These are phyloP conservation scores for Adansonia digitata DNA, from an alignment of 345 rosid genomes.

Conservation along the genomic window DNA sequence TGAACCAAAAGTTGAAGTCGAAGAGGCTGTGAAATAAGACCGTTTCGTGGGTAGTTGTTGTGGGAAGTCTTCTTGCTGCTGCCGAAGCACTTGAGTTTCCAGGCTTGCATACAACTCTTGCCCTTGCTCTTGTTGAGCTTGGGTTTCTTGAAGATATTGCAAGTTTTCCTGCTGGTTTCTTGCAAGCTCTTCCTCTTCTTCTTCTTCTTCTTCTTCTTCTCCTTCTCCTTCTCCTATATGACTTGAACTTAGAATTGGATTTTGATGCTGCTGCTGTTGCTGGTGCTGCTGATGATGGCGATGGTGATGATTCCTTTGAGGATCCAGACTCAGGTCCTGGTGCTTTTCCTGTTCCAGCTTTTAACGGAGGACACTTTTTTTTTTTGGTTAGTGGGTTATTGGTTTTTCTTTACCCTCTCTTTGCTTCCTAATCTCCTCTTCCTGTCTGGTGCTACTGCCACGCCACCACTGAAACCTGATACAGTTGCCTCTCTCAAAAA, in stretches of 20 bases:
- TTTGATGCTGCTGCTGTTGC: slow-evolving; percentile 11
- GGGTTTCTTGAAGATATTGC: slow-evolving; percentile 19
- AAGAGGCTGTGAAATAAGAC: slow-evolving; percentile 24
- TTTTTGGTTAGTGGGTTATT: slow-evolving; percentile 17
- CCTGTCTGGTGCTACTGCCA: slow-evolving; percentile 43
- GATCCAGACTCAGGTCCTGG: slow-evolving; percentile 50
- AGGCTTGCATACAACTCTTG: slow-evolving; percentile 27
- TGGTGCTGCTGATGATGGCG: slow-evolving; percentile 31
- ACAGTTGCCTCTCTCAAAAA: slow-evolving; percentile 33
- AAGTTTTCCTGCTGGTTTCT: slow-evolving; percentile 10
- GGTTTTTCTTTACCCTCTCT: slow-evolving; percentile 11
- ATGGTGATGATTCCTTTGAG: slow-evolving; percentile 46
- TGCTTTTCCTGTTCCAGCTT: slow-evolving; percentile 58
- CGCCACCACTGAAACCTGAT: slow-evolving; percentile 39
- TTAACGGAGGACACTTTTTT: slow-evolving; percentile 23
- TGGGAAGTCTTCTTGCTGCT: slow-evolving; percentile 23
- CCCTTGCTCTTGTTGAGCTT: slow-evolving; percentile 25
- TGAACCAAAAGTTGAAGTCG: slow-evolving; percentile 27
- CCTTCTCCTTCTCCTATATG: not conserved
- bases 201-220: no score
- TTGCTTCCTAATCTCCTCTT: slow-evolving; percentile 28
- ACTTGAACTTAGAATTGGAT: not conserved
- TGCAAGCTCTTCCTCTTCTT: not conserved
- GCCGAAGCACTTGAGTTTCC: slow-evolving; percentile 15
- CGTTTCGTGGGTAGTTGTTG: slow-evolving; percentile 43